Evolutionary conservation across 176 grass and related monocot species (phyloP).

Genomic region (Eleusine coracana): DNA sequence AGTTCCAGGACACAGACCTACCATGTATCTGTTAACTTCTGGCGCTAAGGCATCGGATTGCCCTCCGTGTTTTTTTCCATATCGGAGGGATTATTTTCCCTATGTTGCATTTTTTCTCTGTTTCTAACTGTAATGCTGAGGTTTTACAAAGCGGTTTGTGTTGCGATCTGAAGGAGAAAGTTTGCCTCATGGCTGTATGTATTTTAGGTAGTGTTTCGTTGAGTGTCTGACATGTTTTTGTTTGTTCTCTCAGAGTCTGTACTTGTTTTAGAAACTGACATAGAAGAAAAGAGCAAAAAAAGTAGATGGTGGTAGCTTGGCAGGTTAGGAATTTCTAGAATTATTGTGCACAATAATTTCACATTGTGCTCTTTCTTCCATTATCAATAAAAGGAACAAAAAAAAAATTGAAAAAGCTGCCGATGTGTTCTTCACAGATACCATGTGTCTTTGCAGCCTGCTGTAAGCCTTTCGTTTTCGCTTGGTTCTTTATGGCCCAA

Average conservation of each 20-base stretch:
- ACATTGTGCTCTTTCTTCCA: constrained; percentile 18
- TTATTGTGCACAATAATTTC: constrained; percentile 16
- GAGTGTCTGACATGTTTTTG: background rate
- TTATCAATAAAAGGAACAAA: constrained; percentile 22
- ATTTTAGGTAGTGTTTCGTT: constrained; percentile 2
- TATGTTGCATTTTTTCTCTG: background rate
- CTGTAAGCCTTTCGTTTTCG: constrained; percentile 29
- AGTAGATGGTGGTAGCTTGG: background rate
- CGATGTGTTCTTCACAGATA: constrained; percentile 18
- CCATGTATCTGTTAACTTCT: constrained; percentile 11
- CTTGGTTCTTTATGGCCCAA: constrained; percentile 32
- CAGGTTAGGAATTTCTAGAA: constrained; percentile 6
- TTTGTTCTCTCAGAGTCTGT: background rate
- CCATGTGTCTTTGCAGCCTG: constrained; percentile 20
- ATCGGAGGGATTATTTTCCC: constrained; percentile 37
- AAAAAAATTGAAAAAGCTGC: background rate
- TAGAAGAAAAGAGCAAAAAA: constrained; percentile 6
- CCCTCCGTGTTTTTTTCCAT: constrained; percentile 43
- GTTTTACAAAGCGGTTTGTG: background rate
- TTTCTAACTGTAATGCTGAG: constrained; percentile 28
- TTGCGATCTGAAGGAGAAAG: constrained; percentile 18
- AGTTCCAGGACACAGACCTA: background rate
- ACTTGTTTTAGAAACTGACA: constrained; percentile 39
- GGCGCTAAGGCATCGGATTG: background rate
- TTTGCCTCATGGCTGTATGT: constrained; percentile 19